phyloP scores from a whole-genome alignment of 441 rosid genomes.

The Erodium texanum region DNA sequence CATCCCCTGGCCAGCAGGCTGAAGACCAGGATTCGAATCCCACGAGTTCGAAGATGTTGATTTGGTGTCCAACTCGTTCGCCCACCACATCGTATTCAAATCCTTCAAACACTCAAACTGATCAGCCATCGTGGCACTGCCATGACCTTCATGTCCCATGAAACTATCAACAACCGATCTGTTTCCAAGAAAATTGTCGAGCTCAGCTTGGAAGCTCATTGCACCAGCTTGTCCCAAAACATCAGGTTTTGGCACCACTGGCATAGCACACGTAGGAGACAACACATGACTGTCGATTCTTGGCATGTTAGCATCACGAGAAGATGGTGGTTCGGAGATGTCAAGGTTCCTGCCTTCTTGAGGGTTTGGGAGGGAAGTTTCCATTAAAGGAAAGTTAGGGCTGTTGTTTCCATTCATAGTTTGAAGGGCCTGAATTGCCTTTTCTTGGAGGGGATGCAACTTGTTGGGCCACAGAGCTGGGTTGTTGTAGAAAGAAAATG shows the following conservation, averaged over 20 bases:
- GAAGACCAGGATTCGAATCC: slow-evolving; percentile 44
- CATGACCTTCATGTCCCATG: too few species aligned
- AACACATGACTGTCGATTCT: too few species aligned
- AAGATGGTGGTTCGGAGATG: too few species aligned
- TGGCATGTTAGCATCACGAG: too few species aligned
- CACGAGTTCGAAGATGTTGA: slow-evolving; percentile 52
- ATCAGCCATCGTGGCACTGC: too few species aligned
- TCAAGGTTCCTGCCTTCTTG: neutral
- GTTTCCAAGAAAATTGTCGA: slow-evolving; percentile 27
- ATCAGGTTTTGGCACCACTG: neutral
- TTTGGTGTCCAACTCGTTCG: slow-evolving; percentile 51
- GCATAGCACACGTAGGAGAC: neutral
- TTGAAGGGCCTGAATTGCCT: slow-evolving; percentile 29
- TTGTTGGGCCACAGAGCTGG: slow-evolving; percentile 80
- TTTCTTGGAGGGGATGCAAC: slow-evolving; percentile 51
- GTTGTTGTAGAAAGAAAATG: slow-evolving; percentile 54
- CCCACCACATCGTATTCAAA: slow-evolving; percentile 49
- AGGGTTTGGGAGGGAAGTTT: neutral
- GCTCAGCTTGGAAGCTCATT: slow-evolving; percentile 34
- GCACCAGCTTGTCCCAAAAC: slow-evolving; percentile 18
- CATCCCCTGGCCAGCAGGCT: slow-evolving; percentile 41
- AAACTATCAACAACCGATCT: too few species aligned
- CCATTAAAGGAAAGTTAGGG: too few species aligned
- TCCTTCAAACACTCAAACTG: slow-evolving; percentile 34
- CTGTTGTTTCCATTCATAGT: too few species aligned